Percentiles rank a stretch among this genome's conserved stretches.
Conservation (phyloP, 371 early-diverging fungal genomes). For the Mortierella sp. region DNA sequence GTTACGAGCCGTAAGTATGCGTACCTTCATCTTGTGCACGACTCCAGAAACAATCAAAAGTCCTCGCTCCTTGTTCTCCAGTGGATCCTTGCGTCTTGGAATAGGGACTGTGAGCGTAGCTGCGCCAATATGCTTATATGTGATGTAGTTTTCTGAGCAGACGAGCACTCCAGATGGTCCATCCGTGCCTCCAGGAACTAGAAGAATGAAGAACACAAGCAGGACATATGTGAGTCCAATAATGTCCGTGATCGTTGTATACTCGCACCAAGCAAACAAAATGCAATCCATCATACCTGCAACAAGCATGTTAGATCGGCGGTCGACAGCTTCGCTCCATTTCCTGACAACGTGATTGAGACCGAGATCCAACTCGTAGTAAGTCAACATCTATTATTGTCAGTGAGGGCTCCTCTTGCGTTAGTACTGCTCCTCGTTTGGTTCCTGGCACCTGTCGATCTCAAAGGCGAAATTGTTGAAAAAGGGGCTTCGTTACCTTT, state of each 20-base stretch:
- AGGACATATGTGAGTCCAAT: not conserved
- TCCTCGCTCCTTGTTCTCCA: conserved; percentile 74
- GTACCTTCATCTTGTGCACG: conserved; percentile 91
- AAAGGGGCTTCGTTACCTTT: conserved; percentile 61
- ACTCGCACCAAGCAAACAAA: not conserved
- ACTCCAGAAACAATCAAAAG: conserved; percentile 86
- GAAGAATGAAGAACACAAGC: not conserved
- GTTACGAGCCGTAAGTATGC: not conserved
- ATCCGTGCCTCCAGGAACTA: conserved; percentile 93
- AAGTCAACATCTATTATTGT: conserved; percentile 75
- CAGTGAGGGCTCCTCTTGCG: not conserved
- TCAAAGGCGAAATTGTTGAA: not conserved
- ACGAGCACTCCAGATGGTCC: conserved; percentile 98
- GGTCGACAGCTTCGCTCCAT: conserved; percentile 90
- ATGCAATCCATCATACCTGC: conserved; percentile 63
- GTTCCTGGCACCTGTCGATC: not conserved
- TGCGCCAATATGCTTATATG: conserved; percentile 86
- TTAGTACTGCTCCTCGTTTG: not conserved
- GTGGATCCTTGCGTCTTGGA: conserved; percentile 86
- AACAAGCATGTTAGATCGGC: conserved; percentile 84
- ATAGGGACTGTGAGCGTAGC: conserved; percentile 84
- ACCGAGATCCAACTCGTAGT: conserved; percentile 98
- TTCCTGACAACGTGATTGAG: conserved; percentile 97
- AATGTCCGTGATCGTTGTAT: not conserved
- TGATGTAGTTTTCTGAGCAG: conserved; percentile 90